Conservation (phyloP, 768 basidiomycete species). For the Agaricus bisporus region DNA sequence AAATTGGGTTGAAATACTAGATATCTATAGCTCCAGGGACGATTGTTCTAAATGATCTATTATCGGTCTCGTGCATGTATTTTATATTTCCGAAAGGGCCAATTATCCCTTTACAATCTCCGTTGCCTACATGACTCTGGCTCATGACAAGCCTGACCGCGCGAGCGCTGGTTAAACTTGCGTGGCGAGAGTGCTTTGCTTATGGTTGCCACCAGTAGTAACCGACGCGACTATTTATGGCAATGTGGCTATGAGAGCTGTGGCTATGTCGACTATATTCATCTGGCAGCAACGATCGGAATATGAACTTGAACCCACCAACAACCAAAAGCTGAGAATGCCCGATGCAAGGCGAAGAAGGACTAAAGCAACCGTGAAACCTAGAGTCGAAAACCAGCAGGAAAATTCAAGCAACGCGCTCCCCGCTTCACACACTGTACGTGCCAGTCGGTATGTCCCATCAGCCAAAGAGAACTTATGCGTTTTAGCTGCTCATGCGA, state of each 20-base stretch:
- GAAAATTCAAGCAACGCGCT: neutral
- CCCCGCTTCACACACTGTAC: neutral
- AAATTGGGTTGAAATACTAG: neutral
- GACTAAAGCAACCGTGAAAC: neutral
- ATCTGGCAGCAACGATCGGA: neutral
- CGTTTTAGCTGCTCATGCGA: neutral
- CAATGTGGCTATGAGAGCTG: conserved; percentile 3
- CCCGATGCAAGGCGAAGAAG: conserved; percentile 2
- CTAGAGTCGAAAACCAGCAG: neutral
- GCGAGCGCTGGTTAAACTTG: too few relatives aligned
- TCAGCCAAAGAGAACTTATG: neutral
- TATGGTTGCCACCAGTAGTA: too few relatives aligned
- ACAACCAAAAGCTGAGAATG: neutral
- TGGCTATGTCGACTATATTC: conserved; percentile 5
- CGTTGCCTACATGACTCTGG: too few relatives aligned
- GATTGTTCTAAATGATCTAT: too few relatives aligned
- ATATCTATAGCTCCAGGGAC: too few relatives aligned
- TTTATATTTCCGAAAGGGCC: neutral
- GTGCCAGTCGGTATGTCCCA: neutral
- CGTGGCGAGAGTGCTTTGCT: too few relatives aligned
- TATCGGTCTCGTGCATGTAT: neutral
- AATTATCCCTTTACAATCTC: too few relatives aligned
- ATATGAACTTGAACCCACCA: too few relatives aligned
- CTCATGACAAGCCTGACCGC: neutral
- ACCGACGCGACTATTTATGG: neutral